Conservation (phyloP, 192 early-diverging fungal species). For the Phycomyces nitens region DNA sequence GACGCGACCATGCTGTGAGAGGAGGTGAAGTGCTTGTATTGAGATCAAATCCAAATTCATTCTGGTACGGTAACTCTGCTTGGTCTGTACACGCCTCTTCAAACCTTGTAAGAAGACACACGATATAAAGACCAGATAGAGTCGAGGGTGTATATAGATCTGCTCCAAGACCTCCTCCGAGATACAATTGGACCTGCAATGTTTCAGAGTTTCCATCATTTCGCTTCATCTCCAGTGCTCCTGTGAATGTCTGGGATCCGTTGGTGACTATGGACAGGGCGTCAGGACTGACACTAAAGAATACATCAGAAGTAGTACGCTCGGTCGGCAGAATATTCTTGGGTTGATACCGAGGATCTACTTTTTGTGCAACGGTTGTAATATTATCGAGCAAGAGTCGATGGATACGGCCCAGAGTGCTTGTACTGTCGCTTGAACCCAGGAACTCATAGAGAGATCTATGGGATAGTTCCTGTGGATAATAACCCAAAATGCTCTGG, state of each 20-base stretch:
- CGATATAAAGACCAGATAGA: conserved; percentile 43
- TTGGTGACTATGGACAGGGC: conserved; percentile 32
- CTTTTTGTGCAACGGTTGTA: conserved; percentile 25
- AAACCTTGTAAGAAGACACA: conserved; percentile 16
- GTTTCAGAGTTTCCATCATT: conserved; percentile 40
- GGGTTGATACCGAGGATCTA: conserved; percentile 12
- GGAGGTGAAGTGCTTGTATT: no score
- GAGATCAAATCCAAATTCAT: no score
- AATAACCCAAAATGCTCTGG: conserved; percentile 43
- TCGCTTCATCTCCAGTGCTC: conserved; percentile 37
- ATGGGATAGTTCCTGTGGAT: conserved; percentile 48
- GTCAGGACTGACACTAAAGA: conserved; percentile 27
- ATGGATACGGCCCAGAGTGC: conserved; percentile 32
- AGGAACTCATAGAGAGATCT: conserved; percentile 42
- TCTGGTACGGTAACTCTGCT: no score
- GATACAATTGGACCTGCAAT: conserved; percentile 41
- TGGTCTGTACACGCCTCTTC: no score
- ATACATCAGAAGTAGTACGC: conserved; percentile 21
- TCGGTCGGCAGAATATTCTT: conserved; percentile 15
- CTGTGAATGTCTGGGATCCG: conserved; percentile 42
- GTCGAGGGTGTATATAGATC: conserved; percentile 41
- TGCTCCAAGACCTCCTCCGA: conserved; percentile 54
- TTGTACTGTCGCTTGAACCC: conserved; percentile 28
- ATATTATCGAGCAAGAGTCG: conserved; percentile 39
- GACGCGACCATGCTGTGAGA: no score